Conservation (phyloP, 805 yeast species). For the Candida coquimbonensis region DNA sequence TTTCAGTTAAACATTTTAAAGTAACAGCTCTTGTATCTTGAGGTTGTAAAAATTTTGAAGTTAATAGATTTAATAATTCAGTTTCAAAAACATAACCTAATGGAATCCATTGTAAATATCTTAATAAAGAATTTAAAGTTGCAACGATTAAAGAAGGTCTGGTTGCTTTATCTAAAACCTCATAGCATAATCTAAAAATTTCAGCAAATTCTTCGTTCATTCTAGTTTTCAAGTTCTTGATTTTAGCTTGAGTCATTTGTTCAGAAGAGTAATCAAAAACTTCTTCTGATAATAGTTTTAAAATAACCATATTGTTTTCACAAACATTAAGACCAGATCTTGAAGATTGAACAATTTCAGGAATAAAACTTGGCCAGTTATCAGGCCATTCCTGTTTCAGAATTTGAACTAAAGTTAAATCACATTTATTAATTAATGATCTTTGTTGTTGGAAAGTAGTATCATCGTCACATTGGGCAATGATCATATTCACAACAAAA, state of each 20-base stretch:
- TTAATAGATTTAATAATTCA: constrained; percentile 61
- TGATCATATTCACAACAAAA: constrained; percentile 89
- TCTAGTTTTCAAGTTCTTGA: constrained; percentile 70
- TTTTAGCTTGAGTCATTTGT: constrained; percentile 94
- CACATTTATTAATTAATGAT: constrained; percentile 86
- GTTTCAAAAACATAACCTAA: constrained; percentile 85
- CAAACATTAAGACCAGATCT: constrained; percentile 87
- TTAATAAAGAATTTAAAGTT: constrained; percentile 73
- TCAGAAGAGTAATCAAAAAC: constrained; percentile 94
- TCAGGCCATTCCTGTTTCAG: constrained; percentile 99
- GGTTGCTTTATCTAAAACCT: constrained; percentile 84
- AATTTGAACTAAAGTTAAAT: constrained; percentile 87
- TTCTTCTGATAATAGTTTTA: constrained; percentile 87
- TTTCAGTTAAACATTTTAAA: constrained; percentile 89
- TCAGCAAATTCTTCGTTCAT: constrained; percentile 89
- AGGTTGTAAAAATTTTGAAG: constrained; percentile 70
- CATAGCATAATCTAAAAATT: constrained; percentile 88
- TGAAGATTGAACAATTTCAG: constrained; percentile 82
- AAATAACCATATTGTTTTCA: constrained; percentile 93
- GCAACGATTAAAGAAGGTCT: constrained; percentile 78
- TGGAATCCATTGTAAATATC: constrained; percentile 94
- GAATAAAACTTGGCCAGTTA: constrained; percentile 95
- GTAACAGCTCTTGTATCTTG: constrained; percentile 77
- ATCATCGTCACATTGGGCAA: constrained; percentile 83
- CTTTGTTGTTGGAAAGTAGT: constrained; percentile 61